Base-by-base conservation (phyloP, 2,329 filamentous ascomycete species). In the Metarhizium album region DNA sequence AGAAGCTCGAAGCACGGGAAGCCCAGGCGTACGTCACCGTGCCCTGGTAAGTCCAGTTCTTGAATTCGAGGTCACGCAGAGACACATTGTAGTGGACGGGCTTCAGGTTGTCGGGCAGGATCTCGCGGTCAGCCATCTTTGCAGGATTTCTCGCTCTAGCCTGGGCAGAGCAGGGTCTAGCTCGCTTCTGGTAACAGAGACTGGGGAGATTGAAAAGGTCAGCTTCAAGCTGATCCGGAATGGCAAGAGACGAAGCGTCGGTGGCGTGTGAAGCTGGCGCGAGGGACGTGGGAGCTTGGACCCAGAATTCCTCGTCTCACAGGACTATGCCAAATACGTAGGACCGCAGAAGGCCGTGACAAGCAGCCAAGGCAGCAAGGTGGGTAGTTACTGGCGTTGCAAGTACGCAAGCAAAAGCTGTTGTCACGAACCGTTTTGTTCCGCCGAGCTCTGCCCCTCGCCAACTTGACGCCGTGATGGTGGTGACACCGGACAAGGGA, bases 21-120 rank as follows among this genome's bases (percentile, higher is more conserved):
- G 47, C 22, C 24, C 48, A 29, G 23, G 54, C 74, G 55, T 68
- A 79, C 76, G 67, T 69, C 54, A 96, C 87, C 20, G 77, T 82
- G 57, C 93, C 93, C 71, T 91, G 82, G 73, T 91, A 98, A 53
- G 79, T 82, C 83, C 80, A 83, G 49, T 70, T 68, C 53, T 71
- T 70, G 58, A 91, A 95, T 53, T 95, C 84, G 56, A 98, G 73
- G 60, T 93, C 84, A 63, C 76, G 82, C 59, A 98, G 79, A 51
- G 84, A 88, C 57, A 98, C 75, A 62, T 80, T 75, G 71, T 98
- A 98, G 72, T 97, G 89, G 55, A 76, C 73, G 2, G 93, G 90
- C 72, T 89, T 91, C 64, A 91, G 82, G 58, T 68, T 70, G 60
- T 74, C 72, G 46, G 81, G 80, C 54, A 84, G 76, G 57, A 81